These are phyloP conservation scores for Pseudovirgaria hyperparasitica DNA, from an alignment of 2,329 filamentous ascomycete genomes.

Conservation along the genomic window DNA sequence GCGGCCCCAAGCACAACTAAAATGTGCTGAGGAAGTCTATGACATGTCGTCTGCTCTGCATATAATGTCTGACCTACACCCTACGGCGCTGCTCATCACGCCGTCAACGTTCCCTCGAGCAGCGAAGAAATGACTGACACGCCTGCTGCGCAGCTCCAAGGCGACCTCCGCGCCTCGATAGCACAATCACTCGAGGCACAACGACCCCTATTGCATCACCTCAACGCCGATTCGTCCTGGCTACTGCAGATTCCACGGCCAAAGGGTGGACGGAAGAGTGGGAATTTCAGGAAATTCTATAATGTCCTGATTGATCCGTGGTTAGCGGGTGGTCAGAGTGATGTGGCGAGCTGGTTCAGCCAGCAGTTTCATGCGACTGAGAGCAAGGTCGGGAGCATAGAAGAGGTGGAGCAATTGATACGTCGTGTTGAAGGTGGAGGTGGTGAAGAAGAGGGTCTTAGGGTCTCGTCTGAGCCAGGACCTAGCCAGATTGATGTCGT, in stretches of 20 bases:
- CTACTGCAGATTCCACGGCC: conserved; percentile 51
- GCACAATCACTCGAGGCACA: conserved; percentile 27
- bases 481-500: conserved; percentile 41
- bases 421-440: conserved; percentile 13
- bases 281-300: conserved; percentile 39
- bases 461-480: conserved; percentile 5
- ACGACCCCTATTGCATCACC: conserved; percentile 46
- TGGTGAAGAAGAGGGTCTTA: conserved; percentile 6
- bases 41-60: no score
- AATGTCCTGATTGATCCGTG: conserved; percentile 56
- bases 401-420: conserved; percentile 41
- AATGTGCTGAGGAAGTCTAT: no score
- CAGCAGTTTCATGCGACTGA: conserved; percentile 49
- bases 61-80: no score
- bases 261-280: conserved; percentile 25
- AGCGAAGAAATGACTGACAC: no score
- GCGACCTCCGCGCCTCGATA: conserved; percentile 28
- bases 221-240: conserved; percentile 58
- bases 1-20: no score
- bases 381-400: conserved; percentile 41
- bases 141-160: conserved; percentile 24
- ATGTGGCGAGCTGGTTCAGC: conserved; percentile 52
- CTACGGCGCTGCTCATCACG: no score
- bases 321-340: conserved; percentile 49
- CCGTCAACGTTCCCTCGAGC: no score